phyloP scores from a whole-genome alignment of 768 basidiomycete genomes.

The Boletales sp. region DNA sequence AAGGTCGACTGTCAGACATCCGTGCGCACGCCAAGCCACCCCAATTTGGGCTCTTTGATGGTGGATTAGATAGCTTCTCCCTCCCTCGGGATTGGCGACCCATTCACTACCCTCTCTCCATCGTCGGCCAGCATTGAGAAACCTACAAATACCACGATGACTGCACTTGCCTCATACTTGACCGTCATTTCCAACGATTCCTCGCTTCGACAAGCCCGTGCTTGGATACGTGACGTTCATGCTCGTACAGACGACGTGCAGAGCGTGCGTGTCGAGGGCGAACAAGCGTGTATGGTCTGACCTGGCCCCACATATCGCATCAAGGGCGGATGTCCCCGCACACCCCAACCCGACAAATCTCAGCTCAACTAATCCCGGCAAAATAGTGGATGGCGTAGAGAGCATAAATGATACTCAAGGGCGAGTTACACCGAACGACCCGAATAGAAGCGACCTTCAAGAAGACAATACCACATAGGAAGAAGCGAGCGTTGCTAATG shows the following conservation, averaged over 20 bases:
- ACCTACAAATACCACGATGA: constrained; percentile 49
- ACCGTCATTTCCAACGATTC: constrained; percentile 72
- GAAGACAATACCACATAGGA: constrained; percentile 27
- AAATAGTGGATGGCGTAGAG: constrained; percentile 30
- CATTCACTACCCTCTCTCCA: constrained; percentile 47
- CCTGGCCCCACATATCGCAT: constrained; percentile 65
- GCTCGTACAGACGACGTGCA: constrained; percentile 86
- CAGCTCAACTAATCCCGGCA: constrained; percentile 32
- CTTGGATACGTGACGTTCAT: constrained; percentile 84
- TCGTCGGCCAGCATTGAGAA: constrained; percentile 26
- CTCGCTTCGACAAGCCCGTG: constrained; percentile 55
- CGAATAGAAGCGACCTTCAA: constrained; percentile 11
- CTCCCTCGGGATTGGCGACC: constrained; percentile 55
- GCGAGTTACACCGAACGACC: constrained; percentile 17
- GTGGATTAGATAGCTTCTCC: constrained; percentile 44
- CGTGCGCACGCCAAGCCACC: constrained; percentile 30
- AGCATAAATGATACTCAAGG: constrained; percentile 28
- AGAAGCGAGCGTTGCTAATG: constrained; percentile 10
- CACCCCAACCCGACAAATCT: constrained; percentile 19
- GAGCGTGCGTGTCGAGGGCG: constrained; percentile 79
- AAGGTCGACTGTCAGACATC: constrained; percentile 44
- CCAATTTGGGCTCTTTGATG: constrained; percentile 32
- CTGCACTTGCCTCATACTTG: constrained; percentile 73
- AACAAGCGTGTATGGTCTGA: constrained; percentile 87
- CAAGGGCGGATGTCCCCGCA: constrained; percentile 30